Base-by-base conservation (phyloP, 2,329 filamentous ascomycete species). In the Monosporascus sp. region DNA sequence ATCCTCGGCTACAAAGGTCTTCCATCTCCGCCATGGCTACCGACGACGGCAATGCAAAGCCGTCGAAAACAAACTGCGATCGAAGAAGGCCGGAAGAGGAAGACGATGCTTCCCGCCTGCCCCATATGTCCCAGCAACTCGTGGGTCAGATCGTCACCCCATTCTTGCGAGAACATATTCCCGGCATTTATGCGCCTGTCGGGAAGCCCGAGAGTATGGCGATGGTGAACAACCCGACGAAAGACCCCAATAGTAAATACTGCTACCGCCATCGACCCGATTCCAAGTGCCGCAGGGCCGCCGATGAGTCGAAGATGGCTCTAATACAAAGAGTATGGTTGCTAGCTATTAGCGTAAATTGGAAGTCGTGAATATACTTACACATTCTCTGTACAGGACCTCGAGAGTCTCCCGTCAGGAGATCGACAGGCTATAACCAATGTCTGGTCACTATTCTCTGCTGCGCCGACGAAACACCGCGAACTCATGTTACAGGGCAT, bases 401-500 rank as follows among this genome's bases (percentile, higher is more conserved):
- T 97, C 50, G 88, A 93, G 63, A 85, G 82, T 47, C 81, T 97
- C 37, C 87, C 91, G 5, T 82, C 88, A 57, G 85, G 83, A 59
- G 94, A 99, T 69, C 91, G 96, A 72, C 91, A 97, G 72, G 92
- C 89, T 66, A 97, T 99, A 64, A 91, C 92, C 37, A 93, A 97
- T 65, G 92, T 97, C 52, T 99, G 94, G 94, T 96, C 93, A 0
- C 79, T 97, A 48, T 99, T 99, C 76, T 97, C 93, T 0, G 94
- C 94, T 40, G 92, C 94, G 0, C 94, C 94, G 0, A 82, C 91
- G 9, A 96, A 95, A 68, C 93, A 97, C 66, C 87, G 94, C 62
- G 93, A 96, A 58, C 80, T 99, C 55, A 97, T 99, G 89, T 81
- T 99, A 7, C 91, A 96, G 69, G 94, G 94, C 60, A 93, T 99